Evolutionary conservation across 2,329 filamentous ascomycete genomes (phyloP).

Genomic region (Fusarium anthophilum): DNA sequence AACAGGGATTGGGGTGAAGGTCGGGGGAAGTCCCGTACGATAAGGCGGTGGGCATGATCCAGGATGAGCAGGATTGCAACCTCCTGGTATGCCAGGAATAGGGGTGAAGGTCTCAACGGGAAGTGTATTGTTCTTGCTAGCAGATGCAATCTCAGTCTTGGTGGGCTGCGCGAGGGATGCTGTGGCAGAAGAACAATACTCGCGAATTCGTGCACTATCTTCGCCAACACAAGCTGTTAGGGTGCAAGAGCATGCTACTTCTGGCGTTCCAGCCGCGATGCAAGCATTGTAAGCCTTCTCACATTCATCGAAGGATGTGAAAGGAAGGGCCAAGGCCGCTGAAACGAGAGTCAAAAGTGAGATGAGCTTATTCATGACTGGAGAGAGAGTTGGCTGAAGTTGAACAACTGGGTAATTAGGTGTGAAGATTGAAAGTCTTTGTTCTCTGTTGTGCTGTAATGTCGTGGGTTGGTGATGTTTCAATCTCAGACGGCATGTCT

Average conservation of each 20-base stretch:
- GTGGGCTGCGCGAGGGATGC: slow-evolving; percentile 3
- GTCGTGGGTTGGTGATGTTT: background rate
- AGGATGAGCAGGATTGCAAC: slow-evolving; percentile 24
- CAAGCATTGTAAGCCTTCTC: background rate
- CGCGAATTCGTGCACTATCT: background rate
- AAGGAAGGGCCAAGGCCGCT: slow-evolving; percentile 2
- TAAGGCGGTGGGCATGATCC: slow-evolving; percentile 23
- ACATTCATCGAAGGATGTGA: slow-evolving; percentile 1
- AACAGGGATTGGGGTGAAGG: background rate
- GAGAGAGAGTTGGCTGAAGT: background rate
- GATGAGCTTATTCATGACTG: slow-evolving; percentile 6
- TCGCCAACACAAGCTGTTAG: background rate
- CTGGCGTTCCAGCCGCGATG: background rate
- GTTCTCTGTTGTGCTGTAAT: background rate
- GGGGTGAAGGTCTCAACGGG: background rate
- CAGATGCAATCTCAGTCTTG: slow-evolving; percentile 3
- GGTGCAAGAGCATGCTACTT: background rate
- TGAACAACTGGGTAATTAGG: background rate
- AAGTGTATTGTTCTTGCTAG: background rate
- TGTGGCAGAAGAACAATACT: slow-evolving; percentile 7
- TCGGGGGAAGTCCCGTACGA: background rate
- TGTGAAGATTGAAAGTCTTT: background rate
- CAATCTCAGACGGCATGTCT: background rate
- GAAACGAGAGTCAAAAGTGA: slow-evolving; percentile 10
- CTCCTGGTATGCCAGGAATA: slow-evolving; percentile 15